These are phyloP conservation scores for Wickerhamomyces sydowiorum DNA, from an alignment of 805 yeast species.

Conservation along the genomic window DNA sequence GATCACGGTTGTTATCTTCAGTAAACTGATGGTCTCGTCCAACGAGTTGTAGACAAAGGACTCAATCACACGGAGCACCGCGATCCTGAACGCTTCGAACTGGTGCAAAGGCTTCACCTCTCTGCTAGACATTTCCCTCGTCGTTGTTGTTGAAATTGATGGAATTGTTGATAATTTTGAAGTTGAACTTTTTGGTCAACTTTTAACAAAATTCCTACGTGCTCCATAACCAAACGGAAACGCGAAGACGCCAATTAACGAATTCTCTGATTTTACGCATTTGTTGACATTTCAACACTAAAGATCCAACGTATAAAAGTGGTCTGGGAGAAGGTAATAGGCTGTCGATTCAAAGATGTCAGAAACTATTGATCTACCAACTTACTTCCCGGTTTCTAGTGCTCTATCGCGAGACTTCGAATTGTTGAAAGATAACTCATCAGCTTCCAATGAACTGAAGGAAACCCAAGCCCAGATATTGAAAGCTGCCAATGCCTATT, in stretches of 20 bases:
- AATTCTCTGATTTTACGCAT: too few species aligned
- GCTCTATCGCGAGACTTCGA: not conserved
- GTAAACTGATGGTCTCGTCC: conserved; percentile 17
- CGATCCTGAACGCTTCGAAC: conserved; percentile 15
- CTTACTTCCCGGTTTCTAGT: conserved; percentile 1
- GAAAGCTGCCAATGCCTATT: conserved; percentile 8
- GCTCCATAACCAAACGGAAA: too few species aligned
- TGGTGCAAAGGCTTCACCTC: conserved; percentile 1
- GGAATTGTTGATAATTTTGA: not conserved
- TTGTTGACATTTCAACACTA: too few species aligned
- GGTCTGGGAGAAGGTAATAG: too few species aligned
- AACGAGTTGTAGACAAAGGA: conserved; percentile 18
- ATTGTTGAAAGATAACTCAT: not conserved
- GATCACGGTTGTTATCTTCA: conserved; percentile 16
- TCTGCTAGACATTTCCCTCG: not conserved
- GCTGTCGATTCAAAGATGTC: too few species aligned
- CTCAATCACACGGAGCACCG: conserved; percentile 21
- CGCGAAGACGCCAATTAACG: too few species aligned
- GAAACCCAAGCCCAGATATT: conserved; percentile 9
- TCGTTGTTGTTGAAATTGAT: not conserved
- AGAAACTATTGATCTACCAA: not conserved
- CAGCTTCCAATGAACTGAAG: conserved; percentile 1
- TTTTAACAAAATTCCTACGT: too few species aligned
- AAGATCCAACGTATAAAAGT: too few species aligned
- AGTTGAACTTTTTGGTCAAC: too few species aligned